These are phyloP conservation scores for Fragilaria crotonensis DNA, from an alignment of 108 stramenopile species.

Conservation along the genomic window DNA sequence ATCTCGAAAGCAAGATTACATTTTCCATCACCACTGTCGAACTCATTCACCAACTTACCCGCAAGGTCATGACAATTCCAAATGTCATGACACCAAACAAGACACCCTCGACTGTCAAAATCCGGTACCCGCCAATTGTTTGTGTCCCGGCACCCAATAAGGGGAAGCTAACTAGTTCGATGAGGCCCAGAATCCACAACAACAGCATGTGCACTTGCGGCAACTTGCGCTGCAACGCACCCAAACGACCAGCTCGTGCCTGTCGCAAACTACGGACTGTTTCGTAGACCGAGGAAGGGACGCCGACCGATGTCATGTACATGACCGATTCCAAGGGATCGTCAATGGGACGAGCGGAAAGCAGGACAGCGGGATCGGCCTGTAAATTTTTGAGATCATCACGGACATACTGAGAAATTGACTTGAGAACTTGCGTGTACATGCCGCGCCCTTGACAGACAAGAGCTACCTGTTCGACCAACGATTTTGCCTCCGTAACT, in stretches of 20 bases:
- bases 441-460: conserved; percentile 76
- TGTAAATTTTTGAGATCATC: conserved; percentile 54
- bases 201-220: conserved; percentile 67
- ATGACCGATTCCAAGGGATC: conserved; percentile 85
- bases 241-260: conserved; percentile 70
- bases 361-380: conserved; percentile 56
- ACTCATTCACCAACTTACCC: conserved; percentile 28
- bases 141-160: conserved; percentile 80
- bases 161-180: conserved; percentile 74
- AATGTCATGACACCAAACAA: conserved; percentile 80
- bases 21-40: neutral
- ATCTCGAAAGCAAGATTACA: conserved; percentile 1
- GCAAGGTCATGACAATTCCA: conserved; percentile 69
- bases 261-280: conserved; percentile 76
- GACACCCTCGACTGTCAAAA: conserved; percentile 71
- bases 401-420: conserved; percentile 55
- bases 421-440: conserved; percentile 39
- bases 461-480: conserved; percentile 83
- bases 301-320: conserved; percentile 86
- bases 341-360: conserved; percentile 68
- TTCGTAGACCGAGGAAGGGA: conserved; percentile 79
- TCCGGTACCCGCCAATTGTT: conserved; percentile 70
- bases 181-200: conserved; percentile 63
- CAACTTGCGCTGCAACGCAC: conserved; percentile 73
- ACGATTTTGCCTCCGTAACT: conserved; percentile 84